Conservation (phyloP, 345 rosid species). For the Eutrema yunnanense region DNA sequence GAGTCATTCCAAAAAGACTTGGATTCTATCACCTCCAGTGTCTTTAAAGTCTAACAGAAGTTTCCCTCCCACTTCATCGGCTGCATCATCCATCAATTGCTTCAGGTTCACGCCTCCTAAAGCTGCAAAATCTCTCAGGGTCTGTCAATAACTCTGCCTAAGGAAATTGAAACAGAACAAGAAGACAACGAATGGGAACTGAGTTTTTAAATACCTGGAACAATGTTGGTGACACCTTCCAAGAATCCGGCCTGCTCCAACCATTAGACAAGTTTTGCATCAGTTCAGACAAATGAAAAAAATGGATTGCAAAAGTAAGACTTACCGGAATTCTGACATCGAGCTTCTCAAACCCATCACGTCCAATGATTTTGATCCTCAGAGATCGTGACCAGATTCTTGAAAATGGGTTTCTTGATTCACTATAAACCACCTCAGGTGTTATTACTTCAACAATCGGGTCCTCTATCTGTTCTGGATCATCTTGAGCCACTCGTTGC, state of each 20-base stretch:
- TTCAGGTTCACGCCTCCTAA: constrained; percentile 82
- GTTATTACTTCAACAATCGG: constrained; percentile 77
- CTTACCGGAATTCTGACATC: constrained; percentile 89
- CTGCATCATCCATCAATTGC: constrained; percentile 65
- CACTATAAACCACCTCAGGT: constrained; percentile 57
- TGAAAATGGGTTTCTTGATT: constrained; percentile 60
- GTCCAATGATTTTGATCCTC: constrained; percentile 79
- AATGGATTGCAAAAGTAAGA: not conserved
- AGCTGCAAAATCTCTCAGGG: constrained; percentile 35
- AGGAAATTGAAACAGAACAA: not conserved
- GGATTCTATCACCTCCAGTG: constrained; percentile 81
- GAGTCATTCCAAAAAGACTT: constrained; percentile 65
- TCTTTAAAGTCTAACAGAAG: constrained; percentile 68
- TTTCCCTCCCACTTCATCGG: constrained; percentile 79
- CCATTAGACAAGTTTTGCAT: not conserved
- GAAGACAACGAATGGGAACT: not conserved
- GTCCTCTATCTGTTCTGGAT: constrained; percentile 46
- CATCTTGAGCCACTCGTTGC: constrained; percentile 48
- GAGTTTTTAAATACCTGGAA: constrained; percentile 56
- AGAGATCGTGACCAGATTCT: constrained; percentile 77
- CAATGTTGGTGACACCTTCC: constrained; percentile 83
- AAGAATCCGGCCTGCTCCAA: constrained; percentile 74
- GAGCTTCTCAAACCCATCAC: constrained; percentile 79
- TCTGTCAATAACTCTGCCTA: not conserved
- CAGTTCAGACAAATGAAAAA: not conserved